Conservation (phyloP, 2,329 filamentous ascomycete species). For the Herpotrichia juniperi region DNA sequence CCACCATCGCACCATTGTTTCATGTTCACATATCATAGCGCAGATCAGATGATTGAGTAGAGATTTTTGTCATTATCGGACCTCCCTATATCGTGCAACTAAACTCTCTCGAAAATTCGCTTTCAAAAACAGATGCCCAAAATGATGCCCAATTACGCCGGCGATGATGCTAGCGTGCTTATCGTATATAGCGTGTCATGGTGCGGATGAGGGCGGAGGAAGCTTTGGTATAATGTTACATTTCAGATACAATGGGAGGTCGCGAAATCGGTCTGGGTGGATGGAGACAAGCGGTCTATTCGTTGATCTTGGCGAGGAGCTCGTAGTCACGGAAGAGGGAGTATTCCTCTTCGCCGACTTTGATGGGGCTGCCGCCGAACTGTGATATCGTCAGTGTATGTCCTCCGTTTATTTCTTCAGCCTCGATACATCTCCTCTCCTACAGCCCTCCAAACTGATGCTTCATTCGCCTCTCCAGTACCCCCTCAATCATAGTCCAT, state of each 20-base stretch:
- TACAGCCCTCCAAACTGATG: conserved; percentile 5
- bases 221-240: conserved; percentile 33
- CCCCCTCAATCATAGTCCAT: not conserved
- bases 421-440: conserved; percentile 30
- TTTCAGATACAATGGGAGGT: conserved; percentile 27
- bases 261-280: not conserved
- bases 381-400: conserved; percentile 53
- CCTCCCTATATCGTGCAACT: conserved; percentile 18
- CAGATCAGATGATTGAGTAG: conserved; percentile 13
- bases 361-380: conserved; percentile 94
- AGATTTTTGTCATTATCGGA: conserved; percentile 20
- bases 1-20: no score
- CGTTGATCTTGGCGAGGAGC: conserved; percentile 99
- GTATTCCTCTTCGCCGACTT: conserved; percentile 97
- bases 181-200: conserved; percentile 11
- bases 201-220: conserved; percentile 3
- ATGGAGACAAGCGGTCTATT: conserved; percentile 60
- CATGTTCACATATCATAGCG: not conserved
- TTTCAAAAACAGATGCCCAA: conserved; percentile 26
- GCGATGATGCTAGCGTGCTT: conserved; percentile 36
- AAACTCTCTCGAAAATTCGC: conserved; percentile 18
- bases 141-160: conserved; percentile 36
- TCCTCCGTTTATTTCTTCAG: no score
- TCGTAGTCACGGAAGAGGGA: conserved; percentile 96
- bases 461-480: not conserved